These are phyloP conservation scores for Aureobasidium sp. DNA, from an alignment of 2,329 filamentous ascomycete genomes.

Conservation along the genomic window DNA sequence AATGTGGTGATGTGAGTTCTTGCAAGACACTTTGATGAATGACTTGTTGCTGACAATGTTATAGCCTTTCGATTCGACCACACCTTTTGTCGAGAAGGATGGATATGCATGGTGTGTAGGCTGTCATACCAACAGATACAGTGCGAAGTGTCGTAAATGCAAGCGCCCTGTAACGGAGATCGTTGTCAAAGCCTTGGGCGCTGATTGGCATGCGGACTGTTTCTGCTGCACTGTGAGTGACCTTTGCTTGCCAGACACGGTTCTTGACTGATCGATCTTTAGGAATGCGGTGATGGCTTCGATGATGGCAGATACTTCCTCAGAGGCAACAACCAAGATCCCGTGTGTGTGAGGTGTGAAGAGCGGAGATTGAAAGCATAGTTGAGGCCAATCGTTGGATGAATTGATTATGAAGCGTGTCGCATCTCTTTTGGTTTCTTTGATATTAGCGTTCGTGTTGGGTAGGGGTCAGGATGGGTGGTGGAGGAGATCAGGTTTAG, in stretches of 20 bases:
- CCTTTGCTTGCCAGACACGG: background rate
- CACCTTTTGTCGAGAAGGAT: constrained; percentile 93
- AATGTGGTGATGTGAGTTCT: constrained; percentile 69
- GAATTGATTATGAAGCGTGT: background rate
- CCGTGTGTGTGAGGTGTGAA: constrained; percentile 55
- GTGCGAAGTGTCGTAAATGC: constrained; percentile 82
- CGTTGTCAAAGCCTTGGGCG: constrained; percentile 79
- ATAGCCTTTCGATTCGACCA: constrained; percentile 49
- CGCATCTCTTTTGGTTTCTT: background rate
- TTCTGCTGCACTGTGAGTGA: constrained; percentile 63
- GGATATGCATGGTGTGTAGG: constrained; percentile 94
- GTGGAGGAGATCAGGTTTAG: background rate
- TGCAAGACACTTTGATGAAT: too few relatives aligned
- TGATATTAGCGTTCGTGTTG: constrained; percentile 1
- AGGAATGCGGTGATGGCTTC: constrained; percentile 53
- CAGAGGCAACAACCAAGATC: constrained; percentile 47
- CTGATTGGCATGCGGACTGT: constrained; percentile 89
- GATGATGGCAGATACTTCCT: constrained; percentile 56
- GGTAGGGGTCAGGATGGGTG: background rate
- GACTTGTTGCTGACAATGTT: constrained; percentile 12
- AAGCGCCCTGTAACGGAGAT: constrained; percentile 76
- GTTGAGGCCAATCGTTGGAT: too few relatives aligned
- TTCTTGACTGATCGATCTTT: constrained; percentile 16
- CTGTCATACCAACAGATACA: constrained; percentile 87
- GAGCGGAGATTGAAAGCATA: constrained; percentile 53